These are phyloP conservation scores for Drechslera avenae DNA, from an alignment of 2,329 filamentous ascomycete species.

Conservation along the genomic window DNA sequence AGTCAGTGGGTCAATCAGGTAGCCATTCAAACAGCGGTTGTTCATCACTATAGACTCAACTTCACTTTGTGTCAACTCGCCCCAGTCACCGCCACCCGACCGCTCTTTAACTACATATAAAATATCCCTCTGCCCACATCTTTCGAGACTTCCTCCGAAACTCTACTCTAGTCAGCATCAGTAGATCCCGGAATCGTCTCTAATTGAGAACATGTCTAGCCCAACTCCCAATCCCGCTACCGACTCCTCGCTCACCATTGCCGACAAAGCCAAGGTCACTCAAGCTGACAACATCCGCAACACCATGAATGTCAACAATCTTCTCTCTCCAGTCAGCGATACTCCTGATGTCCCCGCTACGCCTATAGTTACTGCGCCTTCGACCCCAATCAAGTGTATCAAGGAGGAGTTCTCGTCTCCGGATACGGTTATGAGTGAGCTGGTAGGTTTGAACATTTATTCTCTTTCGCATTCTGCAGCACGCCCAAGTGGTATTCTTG, in stretches of 20 bases:
- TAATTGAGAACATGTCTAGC: too few relatives aligned
- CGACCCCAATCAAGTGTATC: constrained; percentile 9
- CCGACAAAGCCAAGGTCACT: constrained; percentile 2
- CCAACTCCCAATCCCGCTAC: not conserved
- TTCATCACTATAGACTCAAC: constrained; percentile 21
- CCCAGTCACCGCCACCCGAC: constrained; percentile 4
- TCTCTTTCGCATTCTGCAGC: not conserved
- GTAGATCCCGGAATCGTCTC: not conserved
- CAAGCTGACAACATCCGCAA: constrained; percentile 19
- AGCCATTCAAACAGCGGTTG: constrained; percentile 23
- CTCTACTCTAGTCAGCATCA: not conserved
- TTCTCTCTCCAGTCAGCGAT: constrained; percentile 16
- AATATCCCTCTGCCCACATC: constrained; percentile 29
- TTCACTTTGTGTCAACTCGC: constrained; percentile 22
- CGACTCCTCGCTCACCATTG: not conserved
- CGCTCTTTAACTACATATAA: constrained; percentile 19
- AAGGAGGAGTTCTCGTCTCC: constrained; percentile 5
- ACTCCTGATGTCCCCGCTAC: constrained; percentile 1
- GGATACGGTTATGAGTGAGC: constrained; percentile 6
- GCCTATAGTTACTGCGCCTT: constrained; percentile 7
- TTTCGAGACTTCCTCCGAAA: constrained; percentile 29
- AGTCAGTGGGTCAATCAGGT: constrained; percentile 19
- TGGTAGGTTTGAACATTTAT: constrained; percentile 4
- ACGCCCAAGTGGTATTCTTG: not conserved
- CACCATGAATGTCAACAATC: constrained; percentile 34